A percentile compares a stretch with the other conserved stretches of the same genome.
Conservation (phyloP, 208 protist genomes). For the Wallacemonas sp. region DNA sequence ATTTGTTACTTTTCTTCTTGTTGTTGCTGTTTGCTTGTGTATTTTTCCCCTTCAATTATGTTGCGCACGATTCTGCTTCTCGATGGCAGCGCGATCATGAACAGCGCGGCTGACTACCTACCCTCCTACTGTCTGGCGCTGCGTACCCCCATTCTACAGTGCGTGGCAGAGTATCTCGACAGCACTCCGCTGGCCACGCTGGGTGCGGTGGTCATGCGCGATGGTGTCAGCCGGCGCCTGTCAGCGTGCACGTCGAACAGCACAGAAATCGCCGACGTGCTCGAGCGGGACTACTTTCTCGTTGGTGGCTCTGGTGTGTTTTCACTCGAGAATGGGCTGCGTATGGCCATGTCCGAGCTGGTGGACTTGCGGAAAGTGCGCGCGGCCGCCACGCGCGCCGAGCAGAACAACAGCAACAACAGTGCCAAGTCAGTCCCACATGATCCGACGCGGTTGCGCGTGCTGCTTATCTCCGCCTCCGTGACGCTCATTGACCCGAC, state of each 20-base stretch:
- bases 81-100: conserved; percentile 86
- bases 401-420: conserved; percentile 10
- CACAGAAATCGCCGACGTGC: conserved; percentile 53
- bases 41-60: conserved; percentile 36
- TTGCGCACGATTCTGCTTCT: conserved; percentile 79
- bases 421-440: conserved; percentile 14
- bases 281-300: conserved; percentile 81
- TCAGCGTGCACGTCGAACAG: conserved; percentile 68
- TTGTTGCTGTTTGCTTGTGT: not conserved
- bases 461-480: conserved; percentile 71
- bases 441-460: conserved; percentile 39
- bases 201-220: conserved; percentile 80
- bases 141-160: conserved; percentile 55
- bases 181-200: conserved; percentile 72
- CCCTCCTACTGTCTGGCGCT: conserved; percentile 80
- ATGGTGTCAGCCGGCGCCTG: conserved; percentile 65
- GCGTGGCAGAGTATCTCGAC: conserved; percentile 66
- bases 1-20: too few relatives aligned
- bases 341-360: conserved; percentile 73
- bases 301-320: conserved; percentile 74
- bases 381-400: not conserved
- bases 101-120: conserved; percentile 80
- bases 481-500: conserved; percentile 82
- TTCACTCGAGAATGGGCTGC: conserved; percentile 83
- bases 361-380: conserved; percentile 60